phyloP scores from a whole-genome alignment of 768 basidiomycete genomes.

The Mycena vitilis region DNA sequence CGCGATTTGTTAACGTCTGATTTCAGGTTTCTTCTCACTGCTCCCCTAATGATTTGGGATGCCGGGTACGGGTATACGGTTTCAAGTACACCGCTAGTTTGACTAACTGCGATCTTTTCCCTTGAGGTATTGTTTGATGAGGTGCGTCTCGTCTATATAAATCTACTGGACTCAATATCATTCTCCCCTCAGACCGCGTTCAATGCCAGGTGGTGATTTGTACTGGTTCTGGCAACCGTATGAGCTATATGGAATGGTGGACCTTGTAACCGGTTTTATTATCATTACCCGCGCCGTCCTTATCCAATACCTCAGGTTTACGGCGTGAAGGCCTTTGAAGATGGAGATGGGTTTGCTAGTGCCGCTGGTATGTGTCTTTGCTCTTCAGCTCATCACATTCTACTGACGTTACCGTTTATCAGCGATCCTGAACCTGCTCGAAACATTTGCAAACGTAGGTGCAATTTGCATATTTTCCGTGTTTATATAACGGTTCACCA shows the following conservation, averaged over 20 bases:
- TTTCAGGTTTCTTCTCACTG: conserved; percentile 62
- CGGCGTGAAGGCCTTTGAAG: conserved; percentile 70
- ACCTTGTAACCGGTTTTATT: conserved; percentile 41
- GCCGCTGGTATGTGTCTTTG: conserved; percentile 69
- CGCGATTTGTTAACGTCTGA: neutral
- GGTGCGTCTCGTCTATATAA: conserved; percentile 36
- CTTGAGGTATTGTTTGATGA: conserved; percentile 52
- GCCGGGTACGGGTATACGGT: conserved; percentile 64
- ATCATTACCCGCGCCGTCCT: neutral
- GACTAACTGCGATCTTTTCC: conserved; percentile 16
- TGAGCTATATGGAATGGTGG: conserved; percentile 70
- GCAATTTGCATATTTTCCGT: neutral
- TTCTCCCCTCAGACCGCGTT: conserved; percentile 49
- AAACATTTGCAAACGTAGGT: conserved; percentile 73
- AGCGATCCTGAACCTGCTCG: conserved; percentile 82
- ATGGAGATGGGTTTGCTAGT: conserved; percentile 77
- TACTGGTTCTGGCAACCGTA: conserved; percentile 89
- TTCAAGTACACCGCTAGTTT: neutral
- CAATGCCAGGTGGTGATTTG: conserved; percentile 75
- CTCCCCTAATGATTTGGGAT: conserved; percentile 78
- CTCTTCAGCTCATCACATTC: neutral
- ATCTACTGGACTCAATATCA: conserved; percentile 40
- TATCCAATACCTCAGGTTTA: conserved; percentile 62
- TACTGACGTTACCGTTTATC: conserved; percentile 17
- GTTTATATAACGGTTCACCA: conserved; percentile 32